Evolutionary conservation across 73 alveolate species (phyloP).

Genomic region (Tetrahymena thermophila): DNA sequence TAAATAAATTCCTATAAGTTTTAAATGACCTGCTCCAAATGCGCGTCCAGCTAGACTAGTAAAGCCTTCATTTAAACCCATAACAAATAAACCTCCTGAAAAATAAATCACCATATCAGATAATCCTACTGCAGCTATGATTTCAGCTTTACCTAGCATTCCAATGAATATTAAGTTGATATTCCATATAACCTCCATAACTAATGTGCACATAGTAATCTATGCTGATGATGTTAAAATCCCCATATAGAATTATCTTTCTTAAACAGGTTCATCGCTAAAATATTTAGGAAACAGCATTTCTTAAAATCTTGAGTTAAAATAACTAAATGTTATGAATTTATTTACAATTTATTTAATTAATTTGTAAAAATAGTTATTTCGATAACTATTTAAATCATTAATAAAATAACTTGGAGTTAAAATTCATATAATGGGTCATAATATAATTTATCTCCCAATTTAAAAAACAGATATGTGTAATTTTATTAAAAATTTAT

Average conservation of each 20-base stretch:
- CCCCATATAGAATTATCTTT: not conserved
- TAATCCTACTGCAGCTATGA: constrained; percentile 53
- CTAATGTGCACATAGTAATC: not conserved
- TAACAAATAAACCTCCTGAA: constrained; percentile 29
- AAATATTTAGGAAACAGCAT: not conserved
- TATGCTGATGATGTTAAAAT: not conserved
- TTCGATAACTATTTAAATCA: too few species aligned
- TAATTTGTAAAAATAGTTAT: not conserved
- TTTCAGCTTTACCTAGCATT: constrained; percentile 15
- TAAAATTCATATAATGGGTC: too few species aligned
- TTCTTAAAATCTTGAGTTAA: not conserved
- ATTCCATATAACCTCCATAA: not conserved
- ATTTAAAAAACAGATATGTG: too few species aligned
- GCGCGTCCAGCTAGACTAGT: constrained; percentile 50
- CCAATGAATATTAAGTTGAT: not conserved
- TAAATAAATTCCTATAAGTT: constrained; percentile 46
- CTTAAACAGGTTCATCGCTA: not conserved
- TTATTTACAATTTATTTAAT: not conserved
- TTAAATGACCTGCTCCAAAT: constrained; percentile 48
- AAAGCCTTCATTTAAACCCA: constrained; percentile 43
- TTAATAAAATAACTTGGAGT: too few species aligned
- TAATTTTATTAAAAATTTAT: too few species aligned
- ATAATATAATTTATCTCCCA: too few species aligned
- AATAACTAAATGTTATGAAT: too few species aligned
- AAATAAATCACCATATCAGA: constrained; percentile 46